These are phyloP conservation scores for Passalora sequoiae DNA, from an alignment of 2,329 filamentous ascomycete genomes.

Conservation along the genomic window DNA sequence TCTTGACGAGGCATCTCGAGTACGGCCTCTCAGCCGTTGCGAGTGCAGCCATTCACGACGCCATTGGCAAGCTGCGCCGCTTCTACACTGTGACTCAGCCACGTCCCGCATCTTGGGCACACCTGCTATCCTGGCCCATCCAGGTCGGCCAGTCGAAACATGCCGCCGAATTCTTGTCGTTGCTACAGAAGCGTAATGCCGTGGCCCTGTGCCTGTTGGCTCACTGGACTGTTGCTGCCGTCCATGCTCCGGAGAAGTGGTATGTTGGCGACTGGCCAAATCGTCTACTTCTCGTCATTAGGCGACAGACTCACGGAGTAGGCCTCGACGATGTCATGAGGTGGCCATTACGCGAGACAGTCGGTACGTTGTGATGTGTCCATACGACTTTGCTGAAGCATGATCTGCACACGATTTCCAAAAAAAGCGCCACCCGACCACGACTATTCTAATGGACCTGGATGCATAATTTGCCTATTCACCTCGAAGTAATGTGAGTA, in stretches of 20 bases:
- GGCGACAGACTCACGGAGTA: slow-evolving; percentile 11
- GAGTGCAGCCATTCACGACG: slow-evolving; percentile 16
- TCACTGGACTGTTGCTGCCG: slow-evolving; percentile 23
- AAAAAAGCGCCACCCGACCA: no score
- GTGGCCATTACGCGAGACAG: slow-evolving; percentile 5
- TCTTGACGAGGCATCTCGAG: slow-evolving; percentile 11
- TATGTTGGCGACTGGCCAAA: slow-evolving; percentile 22
- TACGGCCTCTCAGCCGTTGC: slow-evolving; percentile 10
- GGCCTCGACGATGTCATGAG: slow-evolving; percentile 7
- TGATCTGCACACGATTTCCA: no score
- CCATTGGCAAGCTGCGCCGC: slow-evolving; percentile 15
- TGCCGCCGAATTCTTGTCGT: slow-evolving; percentile 16
- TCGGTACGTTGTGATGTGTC: not conserved
- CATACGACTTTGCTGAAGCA: no score
- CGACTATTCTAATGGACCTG: no score
- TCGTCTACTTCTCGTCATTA: slow-evolving; percentile 17
- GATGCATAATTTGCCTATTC: no score
- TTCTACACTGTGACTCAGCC: slow-evolving; percentile 19
- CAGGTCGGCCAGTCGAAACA: slow-evolving; percentile 7
- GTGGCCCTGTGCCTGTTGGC: slow-evolving; percentile 24
- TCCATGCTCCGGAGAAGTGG: slow-evolving; percentile 23
- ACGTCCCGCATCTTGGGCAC: slow-evolving; percentile 19
- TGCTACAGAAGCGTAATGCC: slow-evolving; percentile 16
- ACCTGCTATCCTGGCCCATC: slow-evolving; percentile 23
- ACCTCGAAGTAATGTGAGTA: no score